Evolutionary conservation across 148 eudicot genomes (phyloP), one percentile per base, ranked within the genome.

Genomic region (Fagopyrum esculentum): DNA sequence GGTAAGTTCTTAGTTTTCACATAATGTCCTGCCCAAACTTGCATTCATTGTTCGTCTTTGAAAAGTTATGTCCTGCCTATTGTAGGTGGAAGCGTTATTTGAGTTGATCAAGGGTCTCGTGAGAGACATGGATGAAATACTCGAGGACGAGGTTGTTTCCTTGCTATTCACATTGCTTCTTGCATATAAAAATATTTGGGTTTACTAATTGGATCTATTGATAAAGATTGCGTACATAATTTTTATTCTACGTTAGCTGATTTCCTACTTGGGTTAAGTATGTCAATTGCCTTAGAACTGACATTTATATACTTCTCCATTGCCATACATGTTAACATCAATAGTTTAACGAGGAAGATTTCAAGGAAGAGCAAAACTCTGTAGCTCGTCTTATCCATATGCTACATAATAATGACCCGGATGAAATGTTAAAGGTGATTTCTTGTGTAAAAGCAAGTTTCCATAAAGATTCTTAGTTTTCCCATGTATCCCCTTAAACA

Each of bases 281-380:
- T n/a, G 71, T 19, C 71, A 66, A 43, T 16, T 35, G 15, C 46
- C 3, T 66, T 12, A 15, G 15, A 66, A 43, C 71, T 66, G 47
- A 66, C 47, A 61, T n/a, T 66, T 66, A n/a, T 17, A 5, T 66
- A 66, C 71, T 66, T 35, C 35, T 63, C 17, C 43, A 66, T 66
- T 15, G 17, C 46, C 71, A 35, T 64, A 40, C 47, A 17, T 40
- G 1, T 35, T 66, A 13, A 66, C 70, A 13, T 40, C 6, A 46
- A 43, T 66, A 96, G 99, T 83, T 86, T 78, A 98, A 96, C 80
- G 99, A 96, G 77, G 99, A 96, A 81, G 98, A 95, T 84, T 92
- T 96, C 77, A 84, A 82, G 51, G 99, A 95, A 84, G 99, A 96
- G 85, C 98, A 92, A 76, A 90, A 90, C 81, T 92, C 98, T 82